A percentile compares a stretch with the other conserved stretches of the same genome.
These are phyloP conservation scores for Populus ilicifolia DNA, from an alignment of 345 rosid genomes.

Conservation along the genomic window DNA sequence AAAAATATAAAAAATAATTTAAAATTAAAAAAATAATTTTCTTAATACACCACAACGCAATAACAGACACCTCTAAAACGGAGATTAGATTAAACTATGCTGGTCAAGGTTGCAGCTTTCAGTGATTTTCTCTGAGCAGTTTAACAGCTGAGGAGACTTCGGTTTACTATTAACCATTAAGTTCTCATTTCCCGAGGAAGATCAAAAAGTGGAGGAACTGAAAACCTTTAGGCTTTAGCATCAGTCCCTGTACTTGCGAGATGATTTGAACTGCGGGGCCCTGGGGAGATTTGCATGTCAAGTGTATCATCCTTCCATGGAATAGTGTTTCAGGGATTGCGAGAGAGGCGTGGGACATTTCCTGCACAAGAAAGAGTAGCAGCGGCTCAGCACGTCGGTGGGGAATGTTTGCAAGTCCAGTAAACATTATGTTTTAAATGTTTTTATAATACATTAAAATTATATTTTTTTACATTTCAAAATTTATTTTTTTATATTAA, in stretches of 20 bases:
- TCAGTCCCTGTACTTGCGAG: not conserved
- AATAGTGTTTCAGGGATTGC: not conserved
- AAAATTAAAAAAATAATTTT: too few relatives aligned
- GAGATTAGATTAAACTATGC: not conserved
- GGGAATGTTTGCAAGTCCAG: too few relatives aligned
- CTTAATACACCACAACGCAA: too few relatives aligned
- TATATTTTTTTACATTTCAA: too few relatives aligned
- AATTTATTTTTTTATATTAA: too few relatives aligned
- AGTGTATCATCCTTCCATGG: not conserved
- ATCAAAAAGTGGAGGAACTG: not conserved
- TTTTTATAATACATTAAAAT: too few relatives aligned
- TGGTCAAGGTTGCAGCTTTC: not conserved
- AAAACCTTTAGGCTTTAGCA: not conserved
- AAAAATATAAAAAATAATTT: too few relatives aligned
- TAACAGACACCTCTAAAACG: not conserved
- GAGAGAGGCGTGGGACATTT: not conserved
- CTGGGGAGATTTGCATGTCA: not conserved
- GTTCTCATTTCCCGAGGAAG: not conserved
- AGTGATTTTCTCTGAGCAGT: not conserved
- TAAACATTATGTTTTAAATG: too few relatives aligned
- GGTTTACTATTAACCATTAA: not conserved
- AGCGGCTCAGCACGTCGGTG: too few relatives aligned
- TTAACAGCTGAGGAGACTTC: not conserved
- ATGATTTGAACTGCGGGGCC: not conserved
- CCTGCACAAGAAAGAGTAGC: not conserved